A percentile compares a stretch with the other conserved stretches of the same genome.
These are phyloP conservation scores for Nemania sp. DNA, from an alignment of 2,329 filamentous ascomycete genomes.

Conservation along the genomic window DNA sequence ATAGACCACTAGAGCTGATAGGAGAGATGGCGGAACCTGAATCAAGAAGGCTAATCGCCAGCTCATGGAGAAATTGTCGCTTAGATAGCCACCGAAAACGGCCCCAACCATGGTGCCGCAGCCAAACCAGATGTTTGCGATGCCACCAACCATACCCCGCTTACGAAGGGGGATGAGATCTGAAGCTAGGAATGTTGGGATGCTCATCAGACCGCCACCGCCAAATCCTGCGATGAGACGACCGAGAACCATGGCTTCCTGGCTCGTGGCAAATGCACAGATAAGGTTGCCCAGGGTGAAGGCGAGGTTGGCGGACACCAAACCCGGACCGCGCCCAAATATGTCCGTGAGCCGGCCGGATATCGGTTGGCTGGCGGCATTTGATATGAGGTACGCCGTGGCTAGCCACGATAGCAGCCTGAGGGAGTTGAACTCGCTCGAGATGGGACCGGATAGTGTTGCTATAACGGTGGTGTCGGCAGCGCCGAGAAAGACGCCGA, in stretches of 20 bases:
- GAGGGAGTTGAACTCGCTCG: slow-evolving; percentile 16
- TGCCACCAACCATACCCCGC: slow-evolving; percentile 11
- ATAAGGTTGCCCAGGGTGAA: slow-evolving; percentile 14
- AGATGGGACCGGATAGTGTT: slow-evolving; percentile 13
- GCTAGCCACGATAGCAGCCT: slow-evolving; percentile 12
- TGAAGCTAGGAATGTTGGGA: slow-evolving; percentile 15
- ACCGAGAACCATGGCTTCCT: slow-evolving; percentile 16
- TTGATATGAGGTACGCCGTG: slow-evolving; percentile 15
- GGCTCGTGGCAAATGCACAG: slow-evolving; percentile 14
- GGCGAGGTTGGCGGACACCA: slow-evolving; percentile 16
- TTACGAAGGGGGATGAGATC: slow-evolving; percentile 17
- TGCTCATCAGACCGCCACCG: slow-evolving; percentile 16
- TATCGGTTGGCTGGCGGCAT: slow-evolving; percentile 14
- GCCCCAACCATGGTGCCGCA: slow-evolving; percentile 14
- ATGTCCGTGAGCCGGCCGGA: slow-evolving; percentile 16
- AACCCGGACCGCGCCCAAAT: slow-evolving; percentile 12
- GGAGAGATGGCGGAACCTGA: slow-evolving; percentile 10
- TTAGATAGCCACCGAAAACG: slow-evolving; percentile 8
- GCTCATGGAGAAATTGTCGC: slow-evolving; percentile 10
- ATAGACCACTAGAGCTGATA: slow-evolving; percentile 14
- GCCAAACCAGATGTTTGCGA: slow-evolving; percentile 17
- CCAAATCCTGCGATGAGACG: slow-evolving; percentile 17
- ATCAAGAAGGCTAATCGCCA: slow-evolving; percentile 17
- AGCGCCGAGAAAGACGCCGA: slow-evolving; percentile 17
- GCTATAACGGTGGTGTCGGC: slow-evolving; percentile 17